phyloP scores from a whole-genome alignment of 1,284 basidiomycete species.

The Ceratorhiza oryzae-sativae region DNA sequence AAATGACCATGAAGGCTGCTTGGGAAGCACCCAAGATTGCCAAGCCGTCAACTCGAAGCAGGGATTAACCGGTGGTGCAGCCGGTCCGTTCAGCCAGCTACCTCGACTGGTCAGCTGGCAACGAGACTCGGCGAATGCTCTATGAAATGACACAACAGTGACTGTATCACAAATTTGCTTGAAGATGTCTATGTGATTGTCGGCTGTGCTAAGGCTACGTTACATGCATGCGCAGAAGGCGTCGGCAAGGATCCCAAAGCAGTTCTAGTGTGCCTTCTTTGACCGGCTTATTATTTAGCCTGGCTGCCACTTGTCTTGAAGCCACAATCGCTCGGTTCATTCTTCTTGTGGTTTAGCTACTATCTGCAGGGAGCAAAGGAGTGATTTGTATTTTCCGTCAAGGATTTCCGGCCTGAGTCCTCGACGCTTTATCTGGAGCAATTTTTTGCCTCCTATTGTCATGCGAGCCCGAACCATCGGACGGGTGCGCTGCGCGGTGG shows the following conservation, averaged over 20 bases:
- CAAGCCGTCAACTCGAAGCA: neutral
- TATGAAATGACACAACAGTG: neutral
- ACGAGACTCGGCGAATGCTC: neutral
- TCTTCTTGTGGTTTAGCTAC: no score
- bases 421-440: neutral
- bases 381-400: neutral
- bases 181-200: no score
- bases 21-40: neutral
- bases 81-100: neutral
- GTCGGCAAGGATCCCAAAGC: no score
- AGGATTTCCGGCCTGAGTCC: no score
- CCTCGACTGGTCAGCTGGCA: neutral
- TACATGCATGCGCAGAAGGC: no score
- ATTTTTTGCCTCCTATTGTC: neutral
- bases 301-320: no score
- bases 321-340: no score
- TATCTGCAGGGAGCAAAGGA: neutral
- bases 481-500: neutral
- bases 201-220: no score
- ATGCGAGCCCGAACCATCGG: no score
- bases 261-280: no score
- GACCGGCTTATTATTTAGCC: no score
- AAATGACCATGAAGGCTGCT: slow-evolving; percentile 1
- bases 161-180: no score
- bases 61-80: neutral